Base-by-base conservation (phyloP, 768 basidiomycete genomes). In the Boletellus ananas region DNA sequence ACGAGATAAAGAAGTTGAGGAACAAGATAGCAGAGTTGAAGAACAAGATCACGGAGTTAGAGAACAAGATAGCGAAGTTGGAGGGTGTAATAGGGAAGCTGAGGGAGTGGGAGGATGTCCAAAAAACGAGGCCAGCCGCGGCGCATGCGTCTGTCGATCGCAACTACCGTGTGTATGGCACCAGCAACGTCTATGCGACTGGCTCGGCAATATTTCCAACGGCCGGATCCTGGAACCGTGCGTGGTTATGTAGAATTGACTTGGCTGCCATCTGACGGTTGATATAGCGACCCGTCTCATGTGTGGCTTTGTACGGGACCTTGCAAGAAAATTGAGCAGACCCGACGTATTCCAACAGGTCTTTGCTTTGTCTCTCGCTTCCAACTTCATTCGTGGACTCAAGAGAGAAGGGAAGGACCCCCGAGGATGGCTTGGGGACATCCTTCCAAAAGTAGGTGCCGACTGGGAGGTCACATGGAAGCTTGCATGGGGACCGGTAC, bases 111-210 rank as follows among this genome's bases (percentile, higher is more conserved):
- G 29, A 29, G 29, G 4, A 29, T 11, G 29, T 33, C 40, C 17
- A 6, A 42, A 20, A 11, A 31, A 3, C 6, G 29, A 50, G 10
- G 10, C 18, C 3, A 9, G 4, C n/a, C 12, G 20, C 3, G 10
- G 4, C 33, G 9, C 18, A n/a, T 1, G 31, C 46, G 17, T 51
- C 54, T 5, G 45, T 60, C 23, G 58, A 56, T 21, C 45, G 43
- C 20, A 38, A 60, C 13, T 59, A 60, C 47, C 25, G 38, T 16
- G 45, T 49, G 6, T 43, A 38, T 23, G 58, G 58, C 11, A 45
- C 45, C 18, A 34, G 43, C 29, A 60, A 60, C 17, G 58, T 60
- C 21, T 60, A 60, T 13, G 59, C 46, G 4, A 60, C 58, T 7
- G 58, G 58, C 23, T 29, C 39, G 21, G 47, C 58, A 4, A 42